Conservation (phyloP, 225 moss, liverwort and hornwort species). For the Polytrichum commune region DNA sequence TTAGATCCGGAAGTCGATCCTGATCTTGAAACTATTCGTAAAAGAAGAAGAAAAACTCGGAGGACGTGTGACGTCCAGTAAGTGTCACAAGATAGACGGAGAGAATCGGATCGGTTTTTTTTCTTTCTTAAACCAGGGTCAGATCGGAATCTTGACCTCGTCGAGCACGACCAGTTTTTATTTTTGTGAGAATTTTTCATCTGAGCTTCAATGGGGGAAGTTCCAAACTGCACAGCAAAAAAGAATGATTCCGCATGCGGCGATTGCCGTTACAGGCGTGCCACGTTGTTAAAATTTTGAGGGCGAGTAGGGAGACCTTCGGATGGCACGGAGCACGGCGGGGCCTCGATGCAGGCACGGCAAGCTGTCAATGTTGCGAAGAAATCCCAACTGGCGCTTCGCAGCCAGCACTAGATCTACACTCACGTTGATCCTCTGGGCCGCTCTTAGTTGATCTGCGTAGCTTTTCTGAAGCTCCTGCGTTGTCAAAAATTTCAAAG, state of each 20-base stretch:
- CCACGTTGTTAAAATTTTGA: neutral
- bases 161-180: no score
- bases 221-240: no score
- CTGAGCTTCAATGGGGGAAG: neutral
- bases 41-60: no score
- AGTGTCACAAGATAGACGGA: no score
- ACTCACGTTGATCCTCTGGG: conserved; percentile 62
- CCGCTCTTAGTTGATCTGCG: conserved; percentile 37
- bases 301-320: conserved; percentile 33
- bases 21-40: no score
- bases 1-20: no score
- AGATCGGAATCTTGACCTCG: no score
- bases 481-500: conserved; percentile 7
- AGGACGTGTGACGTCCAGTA: no score
- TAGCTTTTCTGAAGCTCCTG: conserved; percentile 20
- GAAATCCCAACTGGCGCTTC: conserved; percentile 74
- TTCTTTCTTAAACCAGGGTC: no score
- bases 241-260: no score
- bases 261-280: neutral
- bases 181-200: neutral
- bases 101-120: no score
- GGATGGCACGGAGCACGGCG: conserved; percentile 57
- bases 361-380: conserved; percentile 66
- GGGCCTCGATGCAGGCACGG: conserved; percentile 80
- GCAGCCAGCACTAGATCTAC: conserved; percentile 74